Conservation (phyloP, 2,329 filamentous ascomycete species). For the Phoma sp. region DNA sequence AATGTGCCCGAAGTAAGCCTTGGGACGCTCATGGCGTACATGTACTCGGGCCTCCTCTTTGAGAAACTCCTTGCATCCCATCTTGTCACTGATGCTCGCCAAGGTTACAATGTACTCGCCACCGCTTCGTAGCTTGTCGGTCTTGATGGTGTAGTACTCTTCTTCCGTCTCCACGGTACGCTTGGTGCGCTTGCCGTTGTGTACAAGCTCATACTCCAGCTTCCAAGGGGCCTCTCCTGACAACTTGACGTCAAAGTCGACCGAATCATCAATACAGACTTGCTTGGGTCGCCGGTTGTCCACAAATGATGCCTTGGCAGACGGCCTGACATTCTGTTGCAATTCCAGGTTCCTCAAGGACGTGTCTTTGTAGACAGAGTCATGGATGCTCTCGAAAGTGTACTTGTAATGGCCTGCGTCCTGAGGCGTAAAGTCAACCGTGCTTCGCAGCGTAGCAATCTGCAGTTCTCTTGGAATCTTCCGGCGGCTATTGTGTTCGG, state of each 20-base stretch:
- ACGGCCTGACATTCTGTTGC: constrained; percentile 91
- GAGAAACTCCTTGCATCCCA: constrained; percentile 83
- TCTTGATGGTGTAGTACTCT: constrained; percentile 73
- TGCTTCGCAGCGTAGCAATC: constrained; percentile 74
- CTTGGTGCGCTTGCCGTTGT: constrained; percentile 83
- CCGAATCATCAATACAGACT: constrained; percentile 82
- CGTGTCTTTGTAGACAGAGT: constrained; percentile 74
- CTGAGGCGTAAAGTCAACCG: constrained; percentile 81
- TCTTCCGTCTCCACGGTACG: constrained; percentile 69
- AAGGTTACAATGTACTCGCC: constrained; percentile 90
- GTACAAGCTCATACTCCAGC: constrained; percentile 89
- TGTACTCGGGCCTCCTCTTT: constrained; percentile 85
- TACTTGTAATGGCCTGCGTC: constrained; percentile 88
- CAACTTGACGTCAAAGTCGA: constrained; percentile 75
- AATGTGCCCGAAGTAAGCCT: constrained; percentile 82
- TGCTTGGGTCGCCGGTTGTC: constrained; percentile 63
- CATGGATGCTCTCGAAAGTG: constrained; percentile 79
- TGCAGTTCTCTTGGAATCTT: constrained; percentile 59
- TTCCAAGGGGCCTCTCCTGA: constrained; percentile 86
- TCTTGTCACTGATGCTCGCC: constrained; percentile 83
- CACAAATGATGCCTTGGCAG: constrained; percentile 77
- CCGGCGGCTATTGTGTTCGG: constrained; percentile 67
- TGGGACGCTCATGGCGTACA: constrained; percentile 86
- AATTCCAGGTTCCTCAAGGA: constrained; percentile 65
- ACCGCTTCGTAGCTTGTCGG: constrained; percentile 75